Base-by-base conservation (phyloP, 148 eudicot genomes). In the Cornus suecica region DNA sequence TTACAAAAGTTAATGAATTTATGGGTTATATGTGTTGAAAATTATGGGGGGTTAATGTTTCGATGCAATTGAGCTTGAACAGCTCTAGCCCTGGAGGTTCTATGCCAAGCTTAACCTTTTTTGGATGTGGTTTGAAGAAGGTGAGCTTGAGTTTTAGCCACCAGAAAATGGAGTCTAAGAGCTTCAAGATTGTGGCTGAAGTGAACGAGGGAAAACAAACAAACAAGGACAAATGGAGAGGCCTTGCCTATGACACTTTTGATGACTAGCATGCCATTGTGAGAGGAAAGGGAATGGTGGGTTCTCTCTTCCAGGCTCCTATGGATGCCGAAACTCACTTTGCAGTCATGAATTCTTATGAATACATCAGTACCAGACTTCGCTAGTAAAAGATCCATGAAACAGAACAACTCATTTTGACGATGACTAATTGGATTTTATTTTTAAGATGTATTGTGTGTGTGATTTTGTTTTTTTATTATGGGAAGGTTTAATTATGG, bases 271-370 rank as follows among this genome's bases (percentile, higher is more conserved):
- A 82, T 70, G 84, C 78, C 78, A 82, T 82, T 76, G 71, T 79
- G 30, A 76, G 84, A 66, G 84, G 84, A 34, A 78, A 82, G 79
- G 85, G 85, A 69, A 66, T 82, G 85, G 82, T 78, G 34, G 85
- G 78, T 68, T 68, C 86, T 24, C 84, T 84, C 14, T 84, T 84
- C 77, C 86, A 84, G 45, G 86, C 86, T 66, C 86, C 86, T 16
- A 24, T 13, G 42, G 77, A 65, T 5, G 3, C 25, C 2, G 86
- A 84, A 58, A 84, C 86, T 63, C 84, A 78, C 45, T 28, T 70
- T 24, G 51, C 84, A 29, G 63, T 82, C 8, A 30, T 78, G 81
- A 82, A 79, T 52, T 82, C 84, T 16, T 82, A 82, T 8, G 81
- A 82, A 54, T 82, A 82, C 76, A 18, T 82, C 73, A 82, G 84